Conservation (phyloP, 2,329 filamentous ascomycete species). For the Fusarium sp. region DNA sequence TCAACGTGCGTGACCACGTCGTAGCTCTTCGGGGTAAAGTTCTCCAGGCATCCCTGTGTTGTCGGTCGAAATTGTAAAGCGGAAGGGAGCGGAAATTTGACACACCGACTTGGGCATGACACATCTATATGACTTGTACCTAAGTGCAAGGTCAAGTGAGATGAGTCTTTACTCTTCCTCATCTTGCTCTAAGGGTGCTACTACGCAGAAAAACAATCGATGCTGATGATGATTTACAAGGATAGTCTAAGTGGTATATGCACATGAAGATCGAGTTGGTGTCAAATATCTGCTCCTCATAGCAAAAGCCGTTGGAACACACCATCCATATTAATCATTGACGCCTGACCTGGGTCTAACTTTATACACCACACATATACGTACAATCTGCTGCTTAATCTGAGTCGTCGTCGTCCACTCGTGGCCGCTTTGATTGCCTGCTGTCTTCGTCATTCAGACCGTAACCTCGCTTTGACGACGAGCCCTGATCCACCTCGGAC, state of each 20-base stretch:
- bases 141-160: not conserved
- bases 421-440: slow-evolving; percentile 76
- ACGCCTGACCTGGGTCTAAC: slow-evolving; percentile 40
- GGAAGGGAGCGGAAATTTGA: not conserved
- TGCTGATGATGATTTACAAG: not conserved
- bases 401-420: slow-evolving; percentile 74
- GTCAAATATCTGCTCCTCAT: not conserved
- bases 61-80: slow-evolving; percentile 16
- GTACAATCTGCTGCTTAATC: slow-evolving; percentile 27
- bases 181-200: not conserved
- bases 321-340: slow-evolving; percentile 22
- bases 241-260: not conserved
- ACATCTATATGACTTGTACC: not conserved
- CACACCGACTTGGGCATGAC: not conserved
- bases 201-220: not conserved
- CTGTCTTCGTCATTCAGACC: slow-evolving; percentile 77
- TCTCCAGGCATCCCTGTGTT: slow-evolving; percentile 2
- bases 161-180: not conserved
- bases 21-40: not conserved
- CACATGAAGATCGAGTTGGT: not conserved
- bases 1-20: slow-evolving; percentile 1
- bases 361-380: slow-evolving; percentile 30
- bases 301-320: not conserved
- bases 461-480: slow-evolving; percentile 78
- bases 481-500: slow-evolving; percentile 76